Conservation (phyloP, 768 basidiomycete genomes). For the Agrocybe praecox region DNA sequence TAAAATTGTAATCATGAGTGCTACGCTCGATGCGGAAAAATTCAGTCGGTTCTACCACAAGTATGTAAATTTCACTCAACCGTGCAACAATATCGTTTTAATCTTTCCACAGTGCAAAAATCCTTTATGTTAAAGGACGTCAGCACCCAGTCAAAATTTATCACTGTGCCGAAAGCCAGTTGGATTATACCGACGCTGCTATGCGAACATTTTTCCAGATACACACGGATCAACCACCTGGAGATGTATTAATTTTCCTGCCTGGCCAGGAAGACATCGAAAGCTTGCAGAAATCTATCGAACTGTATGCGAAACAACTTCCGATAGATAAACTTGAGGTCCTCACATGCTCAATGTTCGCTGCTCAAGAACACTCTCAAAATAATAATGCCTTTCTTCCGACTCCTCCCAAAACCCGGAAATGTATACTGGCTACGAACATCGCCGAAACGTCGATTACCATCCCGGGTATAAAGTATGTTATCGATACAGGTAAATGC, state of each 20-base stretch:
- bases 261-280: conserved; percentile 99
- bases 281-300: conserved; percentile 74
- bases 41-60: conserved; percentile 87
- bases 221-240: conserved; percentile 75
- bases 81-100: not conserved
- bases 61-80: conserved; percentile 45
- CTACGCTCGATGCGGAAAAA: conserved; percentile 93
- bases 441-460: conserved; percentile 99
- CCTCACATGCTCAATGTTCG: conserved; percentile 79
- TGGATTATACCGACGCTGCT: conserved; percentile 88
- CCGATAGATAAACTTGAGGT: conserved; percentile 63
- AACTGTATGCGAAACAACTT: conserved; percentile 66
- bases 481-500: conserved; percentile 94
- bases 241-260: conserved; percentile 93
- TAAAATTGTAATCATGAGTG: conserved; percentile 96
- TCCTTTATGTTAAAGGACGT: conserved; percentile 90
- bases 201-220: conserved; percentile 95
- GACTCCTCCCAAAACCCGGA: conserved; percentile 69
- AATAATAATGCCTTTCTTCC: conserved; percentile 79
- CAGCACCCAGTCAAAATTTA: conserved; percentile 90
- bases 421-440: conserved; percentile 95
- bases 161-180: conserved; percentile 71
- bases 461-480: conserved; percentile 93
- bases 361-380: conserved; percentile 75
- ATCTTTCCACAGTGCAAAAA: conserved; percentile 63